These are phyloP conservation scores for Rhizophora apiculata DNA, from an alignment of 345 rosid species.

Conservation along the genomic window DNA sequence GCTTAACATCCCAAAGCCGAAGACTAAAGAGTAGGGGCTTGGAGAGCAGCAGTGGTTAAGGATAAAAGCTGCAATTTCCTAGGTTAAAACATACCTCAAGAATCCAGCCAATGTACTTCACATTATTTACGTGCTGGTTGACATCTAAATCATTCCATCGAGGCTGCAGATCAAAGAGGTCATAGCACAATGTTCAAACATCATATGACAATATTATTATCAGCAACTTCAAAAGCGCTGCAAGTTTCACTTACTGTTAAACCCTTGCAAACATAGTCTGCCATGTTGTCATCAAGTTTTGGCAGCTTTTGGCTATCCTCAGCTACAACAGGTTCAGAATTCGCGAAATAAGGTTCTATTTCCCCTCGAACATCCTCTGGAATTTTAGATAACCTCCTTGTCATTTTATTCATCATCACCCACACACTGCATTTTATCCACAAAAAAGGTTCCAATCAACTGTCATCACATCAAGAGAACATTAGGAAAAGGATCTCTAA, in stretches of 20 bases:
- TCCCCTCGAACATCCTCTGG: conserved; percentile 94
- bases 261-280: conserved; percentile 72
- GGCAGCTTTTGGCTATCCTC: conserved; percentile 89
- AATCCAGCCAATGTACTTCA: conserved; percentile 96
- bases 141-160: conserved; percentile 95
- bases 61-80: neutral
- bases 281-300: conserved; percentile 75
- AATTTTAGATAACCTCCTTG: conserved; percentile 87
- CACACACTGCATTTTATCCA: conserved; percentile 62
- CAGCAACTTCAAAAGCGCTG: neutral
- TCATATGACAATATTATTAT: neutral
- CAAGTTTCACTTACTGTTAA: conserved; percentile 61
- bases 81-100: conserved; percentile 58
- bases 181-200: neutral
- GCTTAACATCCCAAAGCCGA: no score
- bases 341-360: conserved; percentile 70
- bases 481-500: neutral
- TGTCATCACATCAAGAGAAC: neutral
- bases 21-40: no score
- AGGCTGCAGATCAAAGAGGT: conserved; percentile 54
- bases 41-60: no score
- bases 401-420: conserved; percentile 99
- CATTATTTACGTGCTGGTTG: conserved; percentile 99
- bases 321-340: conserved; percentile 63
- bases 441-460: conserved; percentile 3